Conservation (phyloP, 352 stramenopile species). For the Globisporangium megalacanthum region DNA sequence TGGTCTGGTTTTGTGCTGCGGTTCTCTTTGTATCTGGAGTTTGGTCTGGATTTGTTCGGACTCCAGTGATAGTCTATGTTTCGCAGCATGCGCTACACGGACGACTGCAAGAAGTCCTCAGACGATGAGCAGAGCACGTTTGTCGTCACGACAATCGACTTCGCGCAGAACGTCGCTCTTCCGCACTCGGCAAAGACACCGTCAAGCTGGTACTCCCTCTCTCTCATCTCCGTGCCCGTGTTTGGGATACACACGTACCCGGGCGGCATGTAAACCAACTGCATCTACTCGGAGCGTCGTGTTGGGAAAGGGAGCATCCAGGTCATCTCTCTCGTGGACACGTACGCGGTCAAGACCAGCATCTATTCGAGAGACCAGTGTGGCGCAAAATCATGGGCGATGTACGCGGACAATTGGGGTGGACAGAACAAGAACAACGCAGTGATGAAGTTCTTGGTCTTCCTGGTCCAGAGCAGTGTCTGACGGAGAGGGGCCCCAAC, state of each 20-base stretch:
- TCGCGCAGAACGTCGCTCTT: slow-evolving; percentile 9
- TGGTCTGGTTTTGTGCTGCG: too few relatives aligned
- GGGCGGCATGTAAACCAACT: slow-evolving; percentile 6
- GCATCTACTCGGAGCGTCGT: slow-evolving; percentile 10
- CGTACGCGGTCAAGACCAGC: slow-evolving; percentile 5
- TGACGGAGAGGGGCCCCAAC: neutral
- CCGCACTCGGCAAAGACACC: slow-evolving; percentile 2
- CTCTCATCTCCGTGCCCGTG: slow-evolving; percentile 7
- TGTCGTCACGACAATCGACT: slow-evolving; percentile 13
- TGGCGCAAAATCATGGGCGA: too few relatives aligned
- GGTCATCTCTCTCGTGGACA: slow-evolving; percentile 15
- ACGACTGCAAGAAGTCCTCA: slow-evolving; percentile 6
- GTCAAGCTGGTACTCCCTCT: slow-evolving; percentile 15
- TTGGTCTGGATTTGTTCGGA: neutral
- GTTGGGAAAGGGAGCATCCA: slow-evolving; percentile 11
- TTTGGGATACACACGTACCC: slow-evolving; percentile 10
- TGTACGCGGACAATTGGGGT: too few relatives aligned
- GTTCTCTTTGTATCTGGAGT: too few relatives aligned
- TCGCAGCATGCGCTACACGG: too few relatives aligned
- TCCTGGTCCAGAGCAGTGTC: too few relatives aligned
- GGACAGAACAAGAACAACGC: too few relatives aligned
- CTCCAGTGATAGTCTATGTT: neutral
- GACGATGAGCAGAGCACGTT: neutral
- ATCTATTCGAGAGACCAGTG: too few relatives aligned
- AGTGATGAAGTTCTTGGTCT: too few relatives aligned